phyloP scores from a whole-genome alignment of 768 basidiomycete species.

The Suillus sp. region DNA sequence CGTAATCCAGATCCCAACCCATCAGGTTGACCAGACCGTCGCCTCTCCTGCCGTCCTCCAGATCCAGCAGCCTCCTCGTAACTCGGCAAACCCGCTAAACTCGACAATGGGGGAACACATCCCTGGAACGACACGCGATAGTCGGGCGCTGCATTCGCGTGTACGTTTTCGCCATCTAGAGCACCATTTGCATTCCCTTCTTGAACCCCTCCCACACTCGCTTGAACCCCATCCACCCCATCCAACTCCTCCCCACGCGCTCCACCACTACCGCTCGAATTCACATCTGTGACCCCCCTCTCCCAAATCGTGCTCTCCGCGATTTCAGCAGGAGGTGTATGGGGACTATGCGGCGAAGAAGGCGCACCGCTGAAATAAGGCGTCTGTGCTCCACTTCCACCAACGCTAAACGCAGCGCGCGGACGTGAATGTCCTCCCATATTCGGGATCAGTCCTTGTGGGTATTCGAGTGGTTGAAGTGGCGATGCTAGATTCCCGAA shows the following conservation, averaged over 20 bases:
- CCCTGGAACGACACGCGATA: slow-evolving; percentile 84
- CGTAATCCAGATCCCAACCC: neutral
- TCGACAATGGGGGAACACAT: slow-evolving; percentile 83
- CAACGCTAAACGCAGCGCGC: slow-evolving; percentile 1
- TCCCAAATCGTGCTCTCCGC: slow-evolving; percentile 47
- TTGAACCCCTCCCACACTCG: neutral
- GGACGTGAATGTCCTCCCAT: neutral
- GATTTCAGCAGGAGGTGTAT: slow-evolving; percentile 21
- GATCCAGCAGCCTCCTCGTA: slow-evolving; percentile 69
- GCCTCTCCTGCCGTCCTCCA: neutral
- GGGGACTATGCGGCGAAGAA: slow-evolving; percentile 10
- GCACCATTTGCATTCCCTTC: neutral
- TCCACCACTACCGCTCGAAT: neutral
- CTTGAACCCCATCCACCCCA: neutral
- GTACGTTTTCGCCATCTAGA: neutral
- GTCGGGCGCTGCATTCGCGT: slow-evolving; percentile 48
- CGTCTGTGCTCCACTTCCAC: neutral
- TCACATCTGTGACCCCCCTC: slow-evolving; percentile 71
- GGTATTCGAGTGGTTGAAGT: slow-evolving; percentile 5
- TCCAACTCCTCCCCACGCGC: neutral
- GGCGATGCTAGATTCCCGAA: neutral
- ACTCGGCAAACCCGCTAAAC: slow-evolving; percentile 77
- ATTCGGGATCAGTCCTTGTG: neutral
- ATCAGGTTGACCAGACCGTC: neutral
- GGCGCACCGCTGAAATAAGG: neutral